Evolutionary conservation across 1,139 yeast species (phyloP), one percentile per base, ranked within the genome.

Genomic region (Scheffersomyces segobiensis): DNA sequence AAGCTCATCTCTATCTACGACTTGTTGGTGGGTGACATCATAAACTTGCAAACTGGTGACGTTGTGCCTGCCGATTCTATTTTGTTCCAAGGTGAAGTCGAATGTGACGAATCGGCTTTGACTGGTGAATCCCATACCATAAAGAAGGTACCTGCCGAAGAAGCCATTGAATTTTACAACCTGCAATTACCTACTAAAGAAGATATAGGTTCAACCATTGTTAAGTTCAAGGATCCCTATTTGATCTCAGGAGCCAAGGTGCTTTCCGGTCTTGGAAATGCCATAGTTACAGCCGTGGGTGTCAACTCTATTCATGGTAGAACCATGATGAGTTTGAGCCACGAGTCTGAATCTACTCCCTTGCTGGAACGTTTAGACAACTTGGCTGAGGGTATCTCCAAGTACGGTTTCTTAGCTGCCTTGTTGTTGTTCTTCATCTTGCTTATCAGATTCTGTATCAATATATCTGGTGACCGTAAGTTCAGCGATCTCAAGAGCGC

Each of bases 101-200:
- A 91, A 67, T 89, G 96, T 72, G 99, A 95, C 71, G 99, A 95
- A 75, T 87, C 95, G 53, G 87, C 97, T 0, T 83, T 95, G 51
- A 93, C 98, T 3, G 99, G 99, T 67, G 99, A 95, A 76, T 87
- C 97, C 1, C 87, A 88, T 59, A 89, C 97, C 2, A 84, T 95
- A 60, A 83, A 80, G 59, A 95, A 95, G 72, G 66, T 75, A 3
- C 84, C 91, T 1, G 87, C 89, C 8, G 69, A 72, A 1, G 73
- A 72, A 5, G 88, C 92, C 10, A 65, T 78, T 65, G 69, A 71
- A 4, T 66, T 69, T 50, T 76, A 70, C 60, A 67, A 73, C 47
- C 57, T 63, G 50, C 68, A 73, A 53, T 63, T 69, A 52, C 73
- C 79, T 3, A 72, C 75, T 2, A 68, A 71, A n/a, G 76, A 76